Base-by-base conservation (phyloP, 257 asterid species). In the Scutellaria minor region DNA sequence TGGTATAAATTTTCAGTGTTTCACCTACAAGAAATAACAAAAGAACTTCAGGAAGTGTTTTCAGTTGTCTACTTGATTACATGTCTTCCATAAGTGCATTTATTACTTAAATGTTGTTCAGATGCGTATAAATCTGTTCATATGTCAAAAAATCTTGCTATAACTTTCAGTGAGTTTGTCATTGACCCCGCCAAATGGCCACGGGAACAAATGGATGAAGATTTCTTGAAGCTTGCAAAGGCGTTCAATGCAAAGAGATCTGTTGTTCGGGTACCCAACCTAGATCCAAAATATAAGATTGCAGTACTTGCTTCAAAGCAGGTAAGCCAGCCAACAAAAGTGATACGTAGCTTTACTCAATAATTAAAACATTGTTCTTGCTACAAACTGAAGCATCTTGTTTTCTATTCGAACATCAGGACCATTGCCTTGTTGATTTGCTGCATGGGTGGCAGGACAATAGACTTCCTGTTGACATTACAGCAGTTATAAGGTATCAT, bases 381-480 rank as follows among this genome's bases (percentile, higher is more conserved):
- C 37, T 22, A 63, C 68, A 37, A 37, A 35, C 18, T 48, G 58
- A 75, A 71, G 53, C 31, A 13, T 0, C 7, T 50, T 47, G 10
- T 64, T 55, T 42, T 14, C 37, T 6, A 47, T 64, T 71, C 44
- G 4, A 12, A 56, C 62, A 44, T 62, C 84, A 94, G 97, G 98
- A 94, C 62, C 98, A 94, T 70, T 94, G 97, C 79, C 96, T 94
- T 46, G 93, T 86, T 68, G 96, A 91, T 78, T 82, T 94, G 83
- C 82, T 94, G 83, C 96, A 89, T 72, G 85, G 88, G 54, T 91
- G 97, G 98, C 98, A 89, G 79, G 96, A 91, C 75, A 84, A 86
- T 63, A 88, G 82, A 73, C 90, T 91, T 79, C 98, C 98, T 54
- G 89, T 94, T 75, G 82, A 89, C 31, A 85, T 94, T 70, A 85